Evolutionary conservation across 306 rosid genomes (phyloP), one percentile per base, ranked within the genome.

Genomic region (Glycyrrhiza uralensis): DNA sequence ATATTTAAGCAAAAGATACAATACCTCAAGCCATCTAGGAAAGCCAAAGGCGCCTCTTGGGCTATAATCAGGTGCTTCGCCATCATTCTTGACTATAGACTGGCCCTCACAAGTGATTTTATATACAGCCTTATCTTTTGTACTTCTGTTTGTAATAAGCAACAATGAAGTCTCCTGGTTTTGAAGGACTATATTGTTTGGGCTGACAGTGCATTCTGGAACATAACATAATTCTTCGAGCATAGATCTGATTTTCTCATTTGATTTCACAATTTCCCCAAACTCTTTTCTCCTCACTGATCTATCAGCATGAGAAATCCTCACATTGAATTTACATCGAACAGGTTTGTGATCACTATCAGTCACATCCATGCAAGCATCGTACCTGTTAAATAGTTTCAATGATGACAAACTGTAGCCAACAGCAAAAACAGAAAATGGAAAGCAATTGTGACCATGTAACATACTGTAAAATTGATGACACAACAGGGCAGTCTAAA

Each of bases 1-100:
- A 57, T 33, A 14, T 22, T 66, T 12, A 67, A 75, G 22, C 44
- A 42, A 59, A 57, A 18, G 54, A 51, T 42, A 72, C 2, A 28
- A 19, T 89, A 95, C 99, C 99, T 95, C 97, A 54, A 95, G 96
- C 97, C 97, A 95, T 85, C 96, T 80, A 52, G 99, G 97, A 81
- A 95, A 84, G 62, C 96, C 99, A 15, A 83, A 84, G 60, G 92
- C 97, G 33, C 86, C 91, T 84, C 92, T 84, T 44, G 96, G 86
- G 55, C 49, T 84, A 83, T 71, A 90, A 7, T 76, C 80, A 4
- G 85, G 82, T 29, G 73, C 56, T 6, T 87, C 84, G 32, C 81
- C 96, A 11, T 84, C 96, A 61, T 84, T 88, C 84, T 89, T 92
- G 61, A 81, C 65, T 14, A 81, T 36, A 61, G 88, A 63, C 47